Evolutionary conservation across 2,329 filamentous ascomycete species (phyloP), one percentile per base, ranked within the genome.

Genomic region (Alternaria sp.): DNA sequence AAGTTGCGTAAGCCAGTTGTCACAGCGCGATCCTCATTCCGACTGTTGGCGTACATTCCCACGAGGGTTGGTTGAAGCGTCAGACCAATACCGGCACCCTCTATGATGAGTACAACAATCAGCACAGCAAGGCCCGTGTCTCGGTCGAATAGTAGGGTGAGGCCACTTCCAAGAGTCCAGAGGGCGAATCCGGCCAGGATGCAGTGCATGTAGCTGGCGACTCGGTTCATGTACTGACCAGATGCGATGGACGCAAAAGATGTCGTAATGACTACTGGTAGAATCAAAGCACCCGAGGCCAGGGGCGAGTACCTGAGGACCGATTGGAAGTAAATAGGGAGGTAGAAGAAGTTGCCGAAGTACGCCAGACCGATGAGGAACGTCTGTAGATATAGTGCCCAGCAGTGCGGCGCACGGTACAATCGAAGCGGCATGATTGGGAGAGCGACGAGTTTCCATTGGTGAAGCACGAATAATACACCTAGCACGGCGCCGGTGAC

Each of bases 1-100:
- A 90, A 90, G 69, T 90, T 90, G 3, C 88, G 83, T 55, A 86
- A 84, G 3, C 86, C 87, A 30, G 89, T 89, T 23, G 89, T 84
- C 1, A 90, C 86, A 1, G 88, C 88, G 20, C 88, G 83, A 37
- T 89, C 85, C 0, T 84, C 78, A 67, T 87, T 87, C 2, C 82
- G 80, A 21, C 65, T 67, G 37, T 75, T 70, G 0, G 87, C 86
- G 69, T 89, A 87, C 28, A 87, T 75, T 2, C 87, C 88, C 5
- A 89, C 83, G 0, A 90, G 80, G 0, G 84, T 84, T 3, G 84
- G 84, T 57, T 86, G 84, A 61, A 86, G 85, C 7, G 81, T 81
- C 58, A 82, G 82, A 2, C 88, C 88, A 1, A 88, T 80, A 23
- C 68, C 70, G 15, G 63, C 57, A 18, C 72, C 71, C 11, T 87